These are phyloP conservation scores for Boletales sp. DNA, from an alignment of 768 basidiomycete species.

Conservation along the genomic window DNA sequence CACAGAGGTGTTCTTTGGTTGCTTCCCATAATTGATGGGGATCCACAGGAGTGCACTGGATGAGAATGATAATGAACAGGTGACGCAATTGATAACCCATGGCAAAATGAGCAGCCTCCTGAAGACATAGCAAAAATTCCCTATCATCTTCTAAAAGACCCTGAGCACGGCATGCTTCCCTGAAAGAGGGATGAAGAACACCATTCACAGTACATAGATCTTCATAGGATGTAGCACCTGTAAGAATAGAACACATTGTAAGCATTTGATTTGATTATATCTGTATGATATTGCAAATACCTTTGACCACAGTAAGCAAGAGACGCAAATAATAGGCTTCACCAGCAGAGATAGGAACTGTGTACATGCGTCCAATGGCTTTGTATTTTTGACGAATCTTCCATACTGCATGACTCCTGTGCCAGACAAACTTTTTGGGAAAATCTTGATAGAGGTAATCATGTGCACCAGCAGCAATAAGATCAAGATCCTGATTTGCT, in stretches of 20 bases:
- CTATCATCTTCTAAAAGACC: too few species aligned
- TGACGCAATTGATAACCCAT: too few species aligned
- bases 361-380: conserved; percentile 13
- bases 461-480: conserved; percentile 7
- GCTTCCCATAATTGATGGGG: too few species aligned
- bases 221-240: conserved; percentile 27
- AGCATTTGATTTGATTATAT: too few species aligned
- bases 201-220: conserved; percentile 26
- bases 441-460: conserved; percentile 34
- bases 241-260: too few species aligned
- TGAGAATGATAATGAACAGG: too few species aligned
- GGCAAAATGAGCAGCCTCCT: too few species aligned
- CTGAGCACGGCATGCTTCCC: conserved; percentile 33
- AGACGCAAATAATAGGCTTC: conserved; percentile 40
- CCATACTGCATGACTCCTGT: conserved; percentile 20
- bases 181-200: conserved; percentile 23
- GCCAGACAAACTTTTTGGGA: conserved; percentile 28
- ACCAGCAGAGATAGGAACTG: conserved; percentile 21
- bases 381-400: conserved; percentile 24
- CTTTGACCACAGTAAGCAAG: conserved; percentile 36
- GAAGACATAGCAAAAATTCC: too few species aligned
- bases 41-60: too few species aligned
- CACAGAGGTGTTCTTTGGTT: too few species aligned
- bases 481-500: conserved; percentile 21
- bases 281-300: neutral